Evolutionary conservation across 352 stramenopile genomes (phyloP).

Genomic region (Phytophthora fragariae): DNA sequence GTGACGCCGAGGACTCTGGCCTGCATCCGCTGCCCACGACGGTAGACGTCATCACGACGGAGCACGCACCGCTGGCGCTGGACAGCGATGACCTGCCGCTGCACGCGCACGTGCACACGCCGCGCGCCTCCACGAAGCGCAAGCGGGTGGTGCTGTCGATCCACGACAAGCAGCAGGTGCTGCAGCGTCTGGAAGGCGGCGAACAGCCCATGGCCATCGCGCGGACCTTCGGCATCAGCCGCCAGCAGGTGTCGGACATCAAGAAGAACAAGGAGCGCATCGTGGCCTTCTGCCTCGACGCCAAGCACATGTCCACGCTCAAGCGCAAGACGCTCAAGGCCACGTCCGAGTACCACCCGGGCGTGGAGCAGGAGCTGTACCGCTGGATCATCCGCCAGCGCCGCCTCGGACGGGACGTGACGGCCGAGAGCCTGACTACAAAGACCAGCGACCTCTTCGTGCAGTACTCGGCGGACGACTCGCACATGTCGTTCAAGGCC

Average conservation of each 20-base stretch:
- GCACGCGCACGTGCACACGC: background rate
- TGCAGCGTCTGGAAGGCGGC: constrained; percentile 71
- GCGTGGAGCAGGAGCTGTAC: constrained; percentile 85
- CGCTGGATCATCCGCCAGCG: constrained; percentile 84
- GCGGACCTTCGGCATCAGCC: constrained; percentile 69
- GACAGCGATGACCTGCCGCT: too few species aligned
- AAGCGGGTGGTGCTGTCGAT: constrained; percentile 88
- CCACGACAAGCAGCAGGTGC: constrained; percentile 85
- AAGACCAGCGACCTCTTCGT: constrained; percentile 76
- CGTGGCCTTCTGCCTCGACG: constrained; percentile 77
- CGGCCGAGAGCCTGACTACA: constrained; percentile 51
- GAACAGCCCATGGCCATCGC: constrained; percentile 76
- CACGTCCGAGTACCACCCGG: constrained; percentile 74
- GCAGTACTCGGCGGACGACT: constrained; percentile 57
- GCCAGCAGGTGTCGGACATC: constrained; percentile 87
- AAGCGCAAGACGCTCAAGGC: constrained; percentile 79
- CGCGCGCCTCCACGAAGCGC: constrained; percentile 47
- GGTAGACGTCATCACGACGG: too few species aligned
- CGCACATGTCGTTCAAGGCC: constrained; percentile 48
- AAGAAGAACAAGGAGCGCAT: constrained; percentile 89
- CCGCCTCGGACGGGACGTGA: constrained; percentile 53
- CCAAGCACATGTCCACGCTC: constrained; percentile 75
- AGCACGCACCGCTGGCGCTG: too few species aligned
- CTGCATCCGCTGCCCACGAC: too few species aligned
- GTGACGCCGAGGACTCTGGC: background rate